These are phyloP conservation scores for Falciphora oryzae DNA, from an alignment of 2,329 filamentous ascomycete species.

Conservation along the genomic window DNA sequence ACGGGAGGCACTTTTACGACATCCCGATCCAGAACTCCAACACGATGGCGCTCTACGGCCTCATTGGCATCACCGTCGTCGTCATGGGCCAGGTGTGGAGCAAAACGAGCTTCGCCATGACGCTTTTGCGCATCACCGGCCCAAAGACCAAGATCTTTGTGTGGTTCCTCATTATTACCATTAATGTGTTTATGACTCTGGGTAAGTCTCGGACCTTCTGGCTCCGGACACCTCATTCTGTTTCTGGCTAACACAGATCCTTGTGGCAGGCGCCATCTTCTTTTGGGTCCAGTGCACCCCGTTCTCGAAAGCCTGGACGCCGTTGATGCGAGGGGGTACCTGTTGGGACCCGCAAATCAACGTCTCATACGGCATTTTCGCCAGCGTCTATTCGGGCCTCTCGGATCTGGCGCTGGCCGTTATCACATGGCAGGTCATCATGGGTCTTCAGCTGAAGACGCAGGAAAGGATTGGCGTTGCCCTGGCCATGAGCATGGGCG, in stretches of 20 bases:
- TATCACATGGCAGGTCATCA: conserved; percentile 31
- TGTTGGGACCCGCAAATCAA: conserved; percentile 19
- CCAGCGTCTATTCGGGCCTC: background rate
- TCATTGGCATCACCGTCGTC: conserved; percentile 19
- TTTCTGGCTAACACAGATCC: background rate
- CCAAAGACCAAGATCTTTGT: conserved; percentile 21
- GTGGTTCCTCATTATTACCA: conserved; percentile 1
- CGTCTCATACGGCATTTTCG: conserved; percentile 7
- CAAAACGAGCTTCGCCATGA: conserved; percentile 34
- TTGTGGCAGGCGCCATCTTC: conserved; percentile 16
- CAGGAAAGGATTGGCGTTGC: conserved; percentile 31
- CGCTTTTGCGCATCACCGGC: conserved; percentile 27
- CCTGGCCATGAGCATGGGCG: conserved; percentile 27
- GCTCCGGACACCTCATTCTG: background rate
- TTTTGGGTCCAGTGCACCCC: conserved; percentile 22
- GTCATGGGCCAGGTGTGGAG: conserved; percentile 26
- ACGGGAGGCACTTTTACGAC: conserved; percentile 16
- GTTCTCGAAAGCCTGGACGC: conserved; percentile 20
- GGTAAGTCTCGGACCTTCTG: background rate
- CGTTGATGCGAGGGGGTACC: conserved; percentile 14
- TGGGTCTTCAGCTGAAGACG: conserved; percentile 15
- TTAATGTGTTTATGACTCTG: background rate
- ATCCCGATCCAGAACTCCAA: conserved; percentile 12
- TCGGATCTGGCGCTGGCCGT: conserved; percentile 21
- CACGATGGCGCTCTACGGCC: conserved; percentile 13